phyloP scores from a whole-genome alignment of 2,329 filamentous ascomycete species.

The Xylariaceae sp. region DNA sequence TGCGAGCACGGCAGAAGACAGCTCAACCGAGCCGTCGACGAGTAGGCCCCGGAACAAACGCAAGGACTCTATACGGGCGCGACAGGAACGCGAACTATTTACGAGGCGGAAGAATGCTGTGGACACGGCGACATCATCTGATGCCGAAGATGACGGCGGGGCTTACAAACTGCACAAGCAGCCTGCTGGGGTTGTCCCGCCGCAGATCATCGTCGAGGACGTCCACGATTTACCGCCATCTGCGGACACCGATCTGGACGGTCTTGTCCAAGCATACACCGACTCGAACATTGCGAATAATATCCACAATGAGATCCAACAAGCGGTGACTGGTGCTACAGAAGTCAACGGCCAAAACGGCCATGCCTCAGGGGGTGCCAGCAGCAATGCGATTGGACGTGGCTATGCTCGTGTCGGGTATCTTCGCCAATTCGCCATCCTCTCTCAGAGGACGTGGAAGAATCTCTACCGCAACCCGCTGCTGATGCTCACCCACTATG shows the following conservation, averaged over 20 bases:
- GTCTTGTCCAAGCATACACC: constrained; percentile 67
- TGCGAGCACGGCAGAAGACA: constrained; percentile 63
- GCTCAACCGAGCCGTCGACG: constrained; percentile 50
- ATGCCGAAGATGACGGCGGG: constrained; percentile 44
- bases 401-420: constrained; percentile 79
- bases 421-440: constrained; percentile 74
- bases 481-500: constrained; percentile 97
- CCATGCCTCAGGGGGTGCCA: constrained; percentile 36
- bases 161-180: constrained; percentile 45
- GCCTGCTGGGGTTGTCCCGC: constrained; percentile 34
- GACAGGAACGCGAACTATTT: constrained; percentile 85
- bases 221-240: constrained; percentile 53
- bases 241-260: constrained; percentile 72
- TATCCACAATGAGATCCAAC: constrained; percentile 71
- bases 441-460: constrained; percentile 88
- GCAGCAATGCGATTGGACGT: constrained; percentile 57
- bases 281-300: constrained; percentile 68
- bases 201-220: constrained; percentile 61
- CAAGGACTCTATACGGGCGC: constrained; percentile 72
- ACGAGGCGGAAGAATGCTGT: constrained; percentile 66
- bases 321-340: constrained; percentile 56
- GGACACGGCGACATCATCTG: constrained; percentile 56
- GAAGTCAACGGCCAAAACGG: constrained; percentile 60
- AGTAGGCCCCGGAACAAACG: constrained; percentile 62
- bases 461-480: constrained; percentile 97